These are phyloP conservation scores for Beta lomatogona DNA, from an alignment of 179 eudicot genomes.

Conservation along the genomic window DNA sequence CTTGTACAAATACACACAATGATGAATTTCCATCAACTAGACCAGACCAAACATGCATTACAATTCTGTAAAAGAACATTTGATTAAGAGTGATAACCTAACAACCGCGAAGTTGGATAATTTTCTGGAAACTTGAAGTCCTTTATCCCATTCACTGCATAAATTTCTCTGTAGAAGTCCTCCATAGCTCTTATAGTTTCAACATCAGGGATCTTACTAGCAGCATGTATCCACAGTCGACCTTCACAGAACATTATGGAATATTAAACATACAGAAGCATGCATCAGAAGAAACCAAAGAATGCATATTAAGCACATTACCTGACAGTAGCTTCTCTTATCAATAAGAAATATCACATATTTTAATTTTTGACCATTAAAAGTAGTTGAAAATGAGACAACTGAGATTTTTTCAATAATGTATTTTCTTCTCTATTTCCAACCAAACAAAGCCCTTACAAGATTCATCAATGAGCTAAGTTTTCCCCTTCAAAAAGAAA, in stretches of 20 bases:
- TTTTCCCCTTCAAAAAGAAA: neutral
- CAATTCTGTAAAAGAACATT: neutral
- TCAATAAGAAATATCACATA: neutral
- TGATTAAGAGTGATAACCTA: conserved; percentile 50
- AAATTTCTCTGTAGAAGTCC: conserved; percentile 83
- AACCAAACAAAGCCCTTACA: neutral
- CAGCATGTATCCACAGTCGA: conserved; percentile 95
- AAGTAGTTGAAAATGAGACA: neutral
- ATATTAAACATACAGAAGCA: conserved; percentile 6
- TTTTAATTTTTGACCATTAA: neutral
- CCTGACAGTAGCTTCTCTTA: conserved; percentile 1
- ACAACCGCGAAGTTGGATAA: conserved; percentile 74
- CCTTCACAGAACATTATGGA: conserved; percentile 31
- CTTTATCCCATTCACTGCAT: conserved; percentile 68
- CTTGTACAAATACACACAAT: neutral
- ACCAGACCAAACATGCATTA: conserved; percentile 1
- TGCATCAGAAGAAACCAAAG: neutral
- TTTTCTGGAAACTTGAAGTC: conserved; percentile 77
- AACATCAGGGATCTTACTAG: conserved; percentile 75
- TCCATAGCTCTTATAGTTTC: conserved; percentile 85
- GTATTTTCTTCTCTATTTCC: neutral
- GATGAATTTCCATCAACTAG: neutral
- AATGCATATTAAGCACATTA: neutral
- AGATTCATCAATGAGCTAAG: neutral
- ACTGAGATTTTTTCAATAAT: neutral